Percentiles rank a stretch among this genome's conserved stretches.
Evolutionary conservation across 495 filamentous ascomycete genomes (phyloP).

Genomic region (Astrothelium macrocarpum): DNA sequence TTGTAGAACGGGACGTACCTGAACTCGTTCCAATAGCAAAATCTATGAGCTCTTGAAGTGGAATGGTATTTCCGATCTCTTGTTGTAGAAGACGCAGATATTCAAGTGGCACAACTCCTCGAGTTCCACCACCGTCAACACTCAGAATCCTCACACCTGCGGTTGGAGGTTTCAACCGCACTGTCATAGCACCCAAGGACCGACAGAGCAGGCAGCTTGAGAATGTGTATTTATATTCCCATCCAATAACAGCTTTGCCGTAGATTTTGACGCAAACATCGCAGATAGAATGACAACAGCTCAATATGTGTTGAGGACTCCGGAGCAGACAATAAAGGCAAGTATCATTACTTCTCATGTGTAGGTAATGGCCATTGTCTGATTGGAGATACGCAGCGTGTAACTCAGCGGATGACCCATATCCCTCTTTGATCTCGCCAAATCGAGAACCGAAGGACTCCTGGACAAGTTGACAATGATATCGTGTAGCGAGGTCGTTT

Average conservation of each 20-base stretch:
- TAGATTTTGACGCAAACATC: slow-evolving; percentile 28
- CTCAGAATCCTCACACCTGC: slow-evolving; percentile 30
- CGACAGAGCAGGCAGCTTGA: slow-evolving; percentile 19
- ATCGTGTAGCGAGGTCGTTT: neutral
- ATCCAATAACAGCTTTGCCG: slow-evolving; percentile 9
- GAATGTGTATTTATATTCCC: slow-evolving; percentile 23
- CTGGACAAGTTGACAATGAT: neutral
- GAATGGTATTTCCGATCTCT: slow-evolving; percentile 18
- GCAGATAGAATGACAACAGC: slow-evolving; percentile 28
- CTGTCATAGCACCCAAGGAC: neutral
- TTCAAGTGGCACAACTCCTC: slow-evolving; percentile 31
- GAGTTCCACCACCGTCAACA: slow-evolving; percentile 31
- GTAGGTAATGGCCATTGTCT: neutral
- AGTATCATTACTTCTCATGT: neutral
- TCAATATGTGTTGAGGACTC: slow-evolving; percentile 25
- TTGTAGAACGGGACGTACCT: too few relatives aligned
- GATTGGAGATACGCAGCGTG: neutral
- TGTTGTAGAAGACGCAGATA: slow-evolving; percentile 30
- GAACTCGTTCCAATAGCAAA: slow-evolving; percentile 32
- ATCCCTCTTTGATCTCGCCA: neutral
- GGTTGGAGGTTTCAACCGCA: slow-evolving; percentile 29
- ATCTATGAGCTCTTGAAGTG: slow-evolving; percentile 28
- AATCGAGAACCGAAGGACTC: neutral
- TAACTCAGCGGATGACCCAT: neutral
- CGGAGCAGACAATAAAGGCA: slow-evolving; percentile 26